Evolutionary conservation across 768 basidiomycete species (phyloP), one percentile per base, ranked within the genome.

Genomic region (Lactarius pseudohatsudake): DNA sequence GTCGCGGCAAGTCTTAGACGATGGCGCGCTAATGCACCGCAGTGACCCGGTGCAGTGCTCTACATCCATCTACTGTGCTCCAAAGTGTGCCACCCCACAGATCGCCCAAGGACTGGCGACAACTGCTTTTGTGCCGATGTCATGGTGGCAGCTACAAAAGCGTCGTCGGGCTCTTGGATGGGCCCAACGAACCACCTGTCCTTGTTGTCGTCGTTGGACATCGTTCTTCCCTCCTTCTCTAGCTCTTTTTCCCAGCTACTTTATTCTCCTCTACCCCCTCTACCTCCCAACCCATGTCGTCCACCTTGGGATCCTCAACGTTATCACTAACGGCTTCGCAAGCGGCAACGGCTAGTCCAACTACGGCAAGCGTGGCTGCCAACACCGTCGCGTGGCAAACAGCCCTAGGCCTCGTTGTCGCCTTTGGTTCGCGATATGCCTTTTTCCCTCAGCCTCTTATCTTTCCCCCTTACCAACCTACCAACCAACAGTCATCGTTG

Each of bases 401-500:
- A 2, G 50, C 57, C 40, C 4, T 63, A 6, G 59, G 59, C 62
- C 66, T 67, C 66, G 41, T 67, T 16, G 62, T 67, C 13, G 58
- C 18, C 1, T 9, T 43, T 20, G 41, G 66, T 67, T 45, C 5
- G 18, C 26, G 56, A 30, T 34, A 36, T 4, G 18, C 56, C 32
- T 8, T 9, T 18, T 36, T 7, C 56, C 32, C 18, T 15, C 56
- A 40, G 22, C 40, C 41, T 6, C 62, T 67, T 45, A 63, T 63
- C 57, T 63, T 30, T 28, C 22, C 50, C 22, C 57, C 43, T 30
- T 38, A 38, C 36, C 36, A 38, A 38, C 38, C 5, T 40, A 53
- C 57, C 32, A 59, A 50, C 57, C 40, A 59, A 63, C 66, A 67
- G 66, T 22, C 62, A 26, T 59, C 62, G 62, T 67, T 30, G 40